phyloP scores from a whole-genome alignment of 805 yeast species.

The Candida sithepensis region DNA sequence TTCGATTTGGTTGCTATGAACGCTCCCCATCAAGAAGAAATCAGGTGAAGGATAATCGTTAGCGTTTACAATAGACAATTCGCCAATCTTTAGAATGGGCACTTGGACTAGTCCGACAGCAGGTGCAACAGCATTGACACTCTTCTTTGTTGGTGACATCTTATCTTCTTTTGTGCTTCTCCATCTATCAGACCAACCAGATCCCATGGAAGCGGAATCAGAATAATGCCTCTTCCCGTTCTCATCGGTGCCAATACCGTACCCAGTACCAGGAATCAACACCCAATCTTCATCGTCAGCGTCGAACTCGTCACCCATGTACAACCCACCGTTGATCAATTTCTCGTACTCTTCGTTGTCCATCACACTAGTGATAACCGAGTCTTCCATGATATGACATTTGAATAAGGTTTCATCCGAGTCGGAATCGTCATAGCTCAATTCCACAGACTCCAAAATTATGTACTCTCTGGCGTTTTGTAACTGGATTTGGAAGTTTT shows the following conservation, averaged over 20 bases:
- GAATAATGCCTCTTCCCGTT: constrained; percentile 7
- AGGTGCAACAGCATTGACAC: too few relatives aligned
- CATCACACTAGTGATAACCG: constrained; percentile 20
- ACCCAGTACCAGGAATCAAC: constrained; percentile 16
- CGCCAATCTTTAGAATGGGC: constrained; percentile 22
- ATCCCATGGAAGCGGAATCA: not conserved
- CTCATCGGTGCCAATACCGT: constrained; percentile 9
- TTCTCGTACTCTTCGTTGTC: constrained; percentile 28
- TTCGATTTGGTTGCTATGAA: constrained; percentile 1
- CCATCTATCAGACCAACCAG: not conserved
- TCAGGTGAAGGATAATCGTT: constrained; percentile 21
- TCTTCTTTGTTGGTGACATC: too few relatives aligned
- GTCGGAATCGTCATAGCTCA: constrained; percentile 19
- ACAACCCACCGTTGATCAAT: constrained; percentile 21
- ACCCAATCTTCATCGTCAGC: constrained; percentile 26
- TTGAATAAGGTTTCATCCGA: constrained; percentile 10
- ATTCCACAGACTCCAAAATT: constrained; percentile 17
- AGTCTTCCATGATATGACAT: constrained; percentile 20
- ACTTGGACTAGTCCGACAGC: not conserved
- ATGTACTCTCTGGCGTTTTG: constrained; percentile 18
- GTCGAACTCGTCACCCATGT: constrained; percentile 18
- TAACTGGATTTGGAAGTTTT: constrained; percentile 18
- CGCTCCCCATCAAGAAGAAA: constrained; percentile 13
- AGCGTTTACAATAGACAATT: constrained; percentile 20
- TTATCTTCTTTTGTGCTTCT: not conserved